A percentile compares a stretch with the other conserved stretches of the same genome.
phyloP scores from a whole-genome alignment of 345 rosid genomes.

The Aquilaria malaccensis region DNA sequence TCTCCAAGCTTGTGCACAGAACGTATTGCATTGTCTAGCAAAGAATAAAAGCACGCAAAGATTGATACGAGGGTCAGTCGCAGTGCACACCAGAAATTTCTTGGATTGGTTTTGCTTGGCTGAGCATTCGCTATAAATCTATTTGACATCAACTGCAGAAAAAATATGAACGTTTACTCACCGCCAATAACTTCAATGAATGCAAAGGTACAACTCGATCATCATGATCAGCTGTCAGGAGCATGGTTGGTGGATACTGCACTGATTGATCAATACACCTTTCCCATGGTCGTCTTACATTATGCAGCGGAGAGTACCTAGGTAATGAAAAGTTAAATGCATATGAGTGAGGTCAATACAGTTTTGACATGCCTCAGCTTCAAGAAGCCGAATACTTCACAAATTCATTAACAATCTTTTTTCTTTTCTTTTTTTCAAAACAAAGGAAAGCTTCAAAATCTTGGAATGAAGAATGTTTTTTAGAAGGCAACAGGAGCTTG shows the following conservation, averaged over 20 bases:
- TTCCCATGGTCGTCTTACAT: constrained; percentile 95
- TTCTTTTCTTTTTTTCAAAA: neutral
- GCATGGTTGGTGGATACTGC: constrained; percentile 89
- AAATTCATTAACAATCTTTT: neutral
- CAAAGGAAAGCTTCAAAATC: no score
- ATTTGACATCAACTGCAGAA: neutral
- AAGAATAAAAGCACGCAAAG: neutral
- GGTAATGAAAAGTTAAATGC: neutral
- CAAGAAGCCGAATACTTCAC: neutral
- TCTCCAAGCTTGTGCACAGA: constrained; percentile 59
- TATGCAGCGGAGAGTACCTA: constrained; percentile 95
- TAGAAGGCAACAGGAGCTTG: no score
- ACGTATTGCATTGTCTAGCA: constrained; percentile 82
- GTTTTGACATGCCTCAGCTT: neutral
- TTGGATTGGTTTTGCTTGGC: neutral
- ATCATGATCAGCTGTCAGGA: constrained; percentile 95
- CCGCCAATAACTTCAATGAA: constrained; percentile 79
- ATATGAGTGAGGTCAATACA: neutral
- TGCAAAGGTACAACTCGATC: constrained; percentile 92
- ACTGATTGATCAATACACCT: constrained; percentile 25
- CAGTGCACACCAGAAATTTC: neutral
- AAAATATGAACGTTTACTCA: constrained; percentile 23
- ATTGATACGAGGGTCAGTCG: neutral
- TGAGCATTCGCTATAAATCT: neutral
- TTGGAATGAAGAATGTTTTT: no score